Base-by-base conservation (phyloP, 2,329 filamentous ascomycete genomes). In the Trichoderma sp. region DNA sequence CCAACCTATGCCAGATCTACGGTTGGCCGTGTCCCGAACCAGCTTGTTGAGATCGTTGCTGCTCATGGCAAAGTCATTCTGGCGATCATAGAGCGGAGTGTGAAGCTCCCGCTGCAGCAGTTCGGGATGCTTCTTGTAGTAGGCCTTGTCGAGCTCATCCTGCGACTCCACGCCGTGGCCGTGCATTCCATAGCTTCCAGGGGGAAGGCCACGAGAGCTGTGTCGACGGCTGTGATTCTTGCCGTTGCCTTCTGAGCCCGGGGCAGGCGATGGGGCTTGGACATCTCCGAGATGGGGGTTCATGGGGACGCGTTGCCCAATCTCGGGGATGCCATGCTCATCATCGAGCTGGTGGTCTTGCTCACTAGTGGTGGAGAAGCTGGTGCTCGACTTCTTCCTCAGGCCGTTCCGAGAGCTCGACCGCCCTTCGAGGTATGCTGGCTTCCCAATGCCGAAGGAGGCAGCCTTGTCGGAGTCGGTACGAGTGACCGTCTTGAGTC, bases 301-400 rank as follows among this genome's bases (percentile, higher is more conserved):
- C 91, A 99, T 95, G 57, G 95, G 95, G 45, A 99, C 94, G 73
- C 93, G 90, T 72, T 91, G 87, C 55, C 94, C 94, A 70, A 97
- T 95, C 74, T 96, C 91, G 2, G 93, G 93, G 71, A 97, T 97
- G 24, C 93, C 94, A 63, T 93, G 88, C 69, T 95, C 91, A 52
- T 94, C 90, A 19, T 90, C 90, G 47, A 78, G 74, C 68, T 88
- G 79, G 47, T 72, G 71, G 24, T 77, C 78, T 52, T 83, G 81
- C 64, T 82, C 81, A 54, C 81, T 80, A 48, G 83, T 83, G 44
- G 81, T 74, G 59, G 83, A 82, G 66, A 82, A 81, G 48, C 77
- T 83, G 73, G 87, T 91, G 34, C 84, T 81, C 69, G 87, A 87
- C 69, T 89, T 85, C 76, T 89, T 87, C 75, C 86, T 87, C 67